Evolutionary conservation across 2,329 filamentous ascomycete genomes (phyloP).

Genomic region (Talaromyces pinophilus): DNA sequence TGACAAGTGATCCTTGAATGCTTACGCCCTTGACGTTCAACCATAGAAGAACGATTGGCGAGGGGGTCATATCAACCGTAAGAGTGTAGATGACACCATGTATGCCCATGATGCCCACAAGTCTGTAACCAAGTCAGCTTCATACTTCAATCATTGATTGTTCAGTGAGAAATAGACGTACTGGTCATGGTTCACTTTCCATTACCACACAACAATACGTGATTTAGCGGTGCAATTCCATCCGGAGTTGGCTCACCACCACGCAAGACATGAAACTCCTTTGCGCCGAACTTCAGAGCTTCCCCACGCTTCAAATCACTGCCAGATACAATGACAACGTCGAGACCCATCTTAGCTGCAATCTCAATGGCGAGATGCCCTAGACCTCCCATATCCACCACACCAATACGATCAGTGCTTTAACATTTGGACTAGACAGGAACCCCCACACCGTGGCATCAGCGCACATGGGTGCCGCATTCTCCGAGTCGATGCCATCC

Average conservation of each 20-base stretch:
- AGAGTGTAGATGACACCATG: neutral
- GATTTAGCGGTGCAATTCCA: neutral
- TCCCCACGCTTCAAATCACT: neutral
- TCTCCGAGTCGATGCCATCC: neutral
- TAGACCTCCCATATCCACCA: neutral
- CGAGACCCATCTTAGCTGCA: neutral
- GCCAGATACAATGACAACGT: neutral
- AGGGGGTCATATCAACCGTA: neutral
- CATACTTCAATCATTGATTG: neutral
- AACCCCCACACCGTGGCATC: neutral
- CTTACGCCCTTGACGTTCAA: neutral
- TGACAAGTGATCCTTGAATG: neutral
- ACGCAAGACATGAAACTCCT: neutral
- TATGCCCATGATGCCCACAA: neutral
- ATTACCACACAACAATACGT: neutral
- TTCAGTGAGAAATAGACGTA: neutral
- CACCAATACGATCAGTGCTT: neutral
- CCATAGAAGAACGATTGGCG: neutral
- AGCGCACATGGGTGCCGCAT: neutral
- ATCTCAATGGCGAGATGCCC: neutral
- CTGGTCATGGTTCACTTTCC: neutral
- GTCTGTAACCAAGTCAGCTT: neutral
- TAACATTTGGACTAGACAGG: neutral
- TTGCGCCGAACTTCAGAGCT: neutral
- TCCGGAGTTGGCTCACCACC: neutral